Percentiles rank a stretch among this genome's conserved stretches.
These are phyloP conservation scores for Orbilia blumenaviensis DNA, from an alignment of 2,329 filamentous ascomycete genomes.

Conservation along the genomic window DNA sequence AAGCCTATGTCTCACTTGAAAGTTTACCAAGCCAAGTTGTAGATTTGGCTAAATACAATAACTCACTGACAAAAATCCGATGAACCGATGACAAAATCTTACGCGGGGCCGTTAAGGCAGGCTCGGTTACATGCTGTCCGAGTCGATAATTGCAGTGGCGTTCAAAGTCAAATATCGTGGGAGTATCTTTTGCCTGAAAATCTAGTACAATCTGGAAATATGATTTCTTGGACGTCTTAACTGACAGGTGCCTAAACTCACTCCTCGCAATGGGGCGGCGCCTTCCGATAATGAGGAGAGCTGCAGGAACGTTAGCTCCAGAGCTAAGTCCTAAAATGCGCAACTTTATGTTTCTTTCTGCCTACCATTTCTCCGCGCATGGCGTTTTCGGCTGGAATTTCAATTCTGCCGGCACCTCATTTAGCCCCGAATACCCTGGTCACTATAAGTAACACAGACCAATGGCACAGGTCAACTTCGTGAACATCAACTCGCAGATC, in stretches of 20 bases:
- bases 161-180: conserved; percentile 9
- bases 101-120: conserved; percentile 6
- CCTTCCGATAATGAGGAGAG: conserved; percentile 31
- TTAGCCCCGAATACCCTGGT: conserved; percentile 49
- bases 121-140: conserved; percentile 3
- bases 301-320: conserved; percentile 32
- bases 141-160: conserved; percentile 6
- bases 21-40: not conserved
- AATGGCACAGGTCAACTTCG: conserved; percentile 18
- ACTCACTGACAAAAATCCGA: not conserved
- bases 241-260: conserved; percentile 46
- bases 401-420: conserved; percentile 47
- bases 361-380: conserved; percentile 36
- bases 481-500: conserved; percentile 3
- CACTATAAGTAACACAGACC: not conserved
- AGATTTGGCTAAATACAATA: not conserved
- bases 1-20: not conserved
- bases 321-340: not conserved
- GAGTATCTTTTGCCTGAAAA: conserved; percentile 35
- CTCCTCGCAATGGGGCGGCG: conserved; percentile 12
- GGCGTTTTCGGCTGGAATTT: conserved; percentile 45
- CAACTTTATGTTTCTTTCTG: conserved; percentile 11
- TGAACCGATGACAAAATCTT: not conserved
- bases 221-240: not conserved
- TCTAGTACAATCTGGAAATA: conserved; percentile 31